Evolutionary conservation across 352 stramenopile species (phyloP), one percentile per base, ranked within the genome.

Genomic region (Aphanomyces invadans): DNA sequence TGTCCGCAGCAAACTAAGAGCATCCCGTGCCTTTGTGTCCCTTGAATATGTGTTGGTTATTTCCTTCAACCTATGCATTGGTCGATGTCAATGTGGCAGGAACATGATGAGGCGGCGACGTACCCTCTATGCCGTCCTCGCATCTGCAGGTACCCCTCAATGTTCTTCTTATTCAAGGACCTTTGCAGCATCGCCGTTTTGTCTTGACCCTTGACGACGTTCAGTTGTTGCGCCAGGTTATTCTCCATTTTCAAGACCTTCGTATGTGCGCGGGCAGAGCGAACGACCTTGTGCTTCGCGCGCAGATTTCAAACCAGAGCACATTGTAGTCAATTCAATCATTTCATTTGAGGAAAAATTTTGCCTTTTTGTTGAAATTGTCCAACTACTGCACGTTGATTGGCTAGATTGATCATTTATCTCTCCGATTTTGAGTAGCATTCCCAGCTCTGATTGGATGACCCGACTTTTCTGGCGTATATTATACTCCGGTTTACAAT

Each of bases 131-230:
- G 28, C 23, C 28, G 7, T 45, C 60, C 60, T 32, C 60, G 39
- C 28, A 25, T 67, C 42, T 49, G 4, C 38, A 57, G 60, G 23
- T 67, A 67, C 23, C 31, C 60, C 4, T 67, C 60, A 33, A 67
- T 67, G 21, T 67, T 67, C 19, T 49, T 32, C 49, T 67, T 67
- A 31, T 59, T 49, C 33, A 67, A 25, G 23, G 60, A 51, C 26
- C 17, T 59, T 32, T 59, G 29, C 15, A 67, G 60, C n/a, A 67
- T 21, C 10, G 25, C 46, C 33, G 25, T 46, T 11, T 49, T 42
- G 38, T 67, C 60, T 28, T 44, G 45, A 12, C 15, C 29, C 4
- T 31, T 11, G 49, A 67, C 19, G 19, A 42, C n/a, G 10, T 49
- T 23, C 19, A 67, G 9, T 25, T 67, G 60, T 23, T 67, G 19